Evolutionary conservation across 78 protist genomes (phyloP).

Genomic region (Paulinella micropora): DNA sequence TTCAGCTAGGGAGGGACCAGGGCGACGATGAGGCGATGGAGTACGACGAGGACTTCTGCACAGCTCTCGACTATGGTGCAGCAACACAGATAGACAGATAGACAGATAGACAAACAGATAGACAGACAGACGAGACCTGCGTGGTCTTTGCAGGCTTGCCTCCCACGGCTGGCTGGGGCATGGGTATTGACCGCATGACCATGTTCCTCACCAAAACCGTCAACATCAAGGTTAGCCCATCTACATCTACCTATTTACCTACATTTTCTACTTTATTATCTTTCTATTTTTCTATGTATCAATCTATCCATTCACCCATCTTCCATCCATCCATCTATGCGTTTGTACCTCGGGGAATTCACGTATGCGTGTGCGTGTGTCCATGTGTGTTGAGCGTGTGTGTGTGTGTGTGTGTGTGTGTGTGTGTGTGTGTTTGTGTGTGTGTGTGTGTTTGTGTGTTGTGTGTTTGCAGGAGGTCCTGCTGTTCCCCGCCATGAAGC

Average conservation of each 20-base stretch:
- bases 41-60: constrained; percentile 81
- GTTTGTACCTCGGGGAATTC: neutral
- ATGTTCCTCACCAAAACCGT: constrained; percentile 84
- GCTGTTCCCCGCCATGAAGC: constrained; percentile 98
- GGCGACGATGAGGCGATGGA: constrained; percentile 46
- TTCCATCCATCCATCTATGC: neutral
- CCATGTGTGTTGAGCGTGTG: neutral
- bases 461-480: constrained; percentile 64
- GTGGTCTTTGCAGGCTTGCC: neutral
- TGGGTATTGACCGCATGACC: constrained; percentile 94
- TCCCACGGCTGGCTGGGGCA: constrained; percentile 67
- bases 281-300: neutral
- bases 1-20: constrained; percentile 14
- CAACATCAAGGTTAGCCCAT: constrained; percentile 67
- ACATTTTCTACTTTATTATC: neutral
- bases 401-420: neutral
- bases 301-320: neutral
- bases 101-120: neutral
- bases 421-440: neutral
- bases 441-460: neutral
- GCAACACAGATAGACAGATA: neutral
- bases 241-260: neutral
- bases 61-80: constrained; percentile 85
- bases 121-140: neutral
- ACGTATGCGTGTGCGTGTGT: neutral